Conservation (phyloP, 495 filamentous ascomycete species). For the Aspergillus nanangensis region DNA sequence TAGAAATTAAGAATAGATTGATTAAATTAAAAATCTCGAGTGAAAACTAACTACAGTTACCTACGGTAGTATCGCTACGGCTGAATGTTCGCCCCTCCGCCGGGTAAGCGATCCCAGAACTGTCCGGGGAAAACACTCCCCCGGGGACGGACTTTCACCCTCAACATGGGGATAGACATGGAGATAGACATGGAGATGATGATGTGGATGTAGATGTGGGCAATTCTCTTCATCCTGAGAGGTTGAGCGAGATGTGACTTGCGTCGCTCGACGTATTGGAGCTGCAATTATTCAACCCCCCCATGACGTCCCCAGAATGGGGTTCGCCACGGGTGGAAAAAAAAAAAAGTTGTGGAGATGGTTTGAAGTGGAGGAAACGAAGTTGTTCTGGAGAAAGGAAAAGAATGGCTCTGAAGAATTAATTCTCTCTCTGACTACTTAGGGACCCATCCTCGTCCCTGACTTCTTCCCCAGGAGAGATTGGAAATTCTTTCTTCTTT, state of each 20-base stretch:
- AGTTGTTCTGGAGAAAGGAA: too few species aligned
- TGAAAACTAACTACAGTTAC: too few species aligned
- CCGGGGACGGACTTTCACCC: conserved; percentile 21
- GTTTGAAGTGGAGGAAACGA: conserved; percentile 16
- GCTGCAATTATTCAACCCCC: conserved; percentile 20
- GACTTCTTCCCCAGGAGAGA: too few species aligned
- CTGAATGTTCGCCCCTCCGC: conserved; percentile 12
- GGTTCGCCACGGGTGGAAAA: conserved; percentile 17
- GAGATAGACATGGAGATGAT: too few species aligned
- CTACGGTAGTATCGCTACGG: too few species aligned
- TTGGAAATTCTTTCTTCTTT: too few species aligned
- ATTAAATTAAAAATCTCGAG: too few species aligned
- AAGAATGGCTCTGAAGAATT: conserved; percentile 18
- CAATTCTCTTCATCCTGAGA: conserved; percentile 7
- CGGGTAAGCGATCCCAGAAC: conserved; percentile 4
- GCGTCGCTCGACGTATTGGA: conserved; percentile 1
- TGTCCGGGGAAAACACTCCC: conserved; percentile 34
- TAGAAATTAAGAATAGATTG: too few species aligned
- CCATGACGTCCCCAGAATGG: conserved; percentile 30
- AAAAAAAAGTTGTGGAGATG: conserved; percentile 27
- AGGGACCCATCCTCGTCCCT: conserved; percentile 14
- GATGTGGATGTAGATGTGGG: conserved; percentile 12
- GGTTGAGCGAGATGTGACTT: neutral
- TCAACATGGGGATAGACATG: conserved; percentile 9
- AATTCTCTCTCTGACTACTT: conserved; percentile 18